Evolutionary conservation across 345 rosid species (phyloP), one percentile per base, ranked within the genome.

Genomic region (Gossypioides kirkii): DNA sequence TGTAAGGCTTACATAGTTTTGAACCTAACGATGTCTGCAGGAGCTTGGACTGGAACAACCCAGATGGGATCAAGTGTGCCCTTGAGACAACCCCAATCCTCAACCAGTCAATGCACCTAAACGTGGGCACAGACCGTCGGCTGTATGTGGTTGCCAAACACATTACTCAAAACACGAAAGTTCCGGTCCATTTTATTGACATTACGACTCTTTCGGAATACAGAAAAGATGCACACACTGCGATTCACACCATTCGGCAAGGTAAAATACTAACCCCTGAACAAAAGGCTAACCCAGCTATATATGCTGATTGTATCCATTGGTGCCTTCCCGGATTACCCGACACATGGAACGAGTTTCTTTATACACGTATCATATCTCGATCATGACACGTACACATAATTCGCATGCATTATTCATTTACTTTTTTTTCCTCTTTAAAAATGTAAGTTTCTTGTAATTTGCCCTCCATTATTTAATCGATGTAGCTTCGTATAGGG

Each of bases 241-340:
- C 97, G 1, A 88, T 92, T 45, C 22, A 94, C 73, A 92, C 97
- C 43, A 86, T 90, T 69, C 87, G 92, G 2, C 93, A 94, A 78
- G 97, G 98, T 76, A 90, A 92, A 74, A 81, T 87, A 82, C 76
- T 92, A 32, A 87, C 95, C 0, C 83, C 88, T 2, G 91, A 89
- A 50, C 98, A 94, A 69, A 76, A 87, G 78, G 95, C 92, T 7
- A 89, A 94, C 67, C 98, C 97, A 0, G 83, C 86, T 36, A 92
- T 87, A 0, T 94, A 84, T 9, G 98, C 98, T 0, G 98, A 94
- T 76, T 94, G 98, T 73, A 90, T 94, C 75, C 98, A 94, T 56
- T 94, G 98, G 98, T 94, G 98, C 70, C 92, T 94, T 32, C 98
- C 98, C 0, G 98, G 98, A 9, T 73, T 94, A 46, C 98, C 96